Evolutionary conservation across 148 eudicot genomes (phyloP).

Genomic region (Silene conica): DNA sequence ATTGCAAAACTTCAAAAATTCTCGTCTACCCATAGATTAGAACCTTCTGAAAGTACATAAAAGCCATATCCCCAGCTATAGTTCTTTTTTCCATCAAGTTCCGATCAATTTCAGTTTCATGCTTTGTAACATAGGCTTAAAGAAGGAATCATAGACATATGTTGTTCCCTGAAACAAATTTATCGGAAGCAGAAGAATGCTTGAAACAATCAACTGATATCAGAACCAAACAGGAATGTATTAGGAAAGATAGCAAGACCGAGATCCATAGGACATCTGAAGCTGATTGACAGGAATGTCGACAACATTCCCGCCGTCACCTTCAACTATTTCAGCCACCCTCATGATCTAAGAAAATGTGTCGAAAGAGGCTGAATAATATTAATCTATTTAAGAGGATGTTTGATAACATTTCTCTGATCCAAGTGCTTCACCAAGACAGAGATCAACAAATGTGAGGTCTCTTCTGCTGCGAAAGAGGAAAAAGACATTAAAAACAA

Average conservation of each 20-base stretch:
- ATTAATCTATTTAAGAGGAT: constrained; percentile 59
- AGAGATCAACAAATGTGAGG: constrained; percentile 54
- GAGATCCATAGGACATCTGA: too few relatives aligned
- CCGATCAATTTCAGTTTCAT: constrained; percentile 90
- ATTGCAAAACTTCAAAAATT: constrained; percentile 76
- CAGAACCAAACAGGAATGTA: background rate
- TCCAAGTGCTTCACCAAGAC: constrained; percentile 83
- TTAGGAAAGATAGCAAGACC: too few relatives aligned
- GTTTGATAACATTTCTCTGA: constrained; percentile 65
- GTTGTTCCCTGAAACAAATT: constrained; percentile 65
- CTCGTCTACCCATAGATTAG: constrained; percentile 78
- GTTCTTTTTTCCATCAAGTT: constrained; percentile 73
- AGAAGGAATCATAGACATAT: constrained; percentile 85
- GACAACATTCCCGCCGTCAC: too few relatives aligned
- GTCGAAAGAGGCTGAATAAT: too few relatives aligned
- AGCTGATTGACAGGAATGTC: too few relatives aligned
- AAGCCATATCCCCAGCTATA: constrained; percentile 80
- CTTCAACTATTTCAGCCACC: too few relatives aligned
- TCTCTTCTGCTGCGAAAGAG: constrained; percentile 37
- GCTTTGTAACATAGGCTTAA: constrained; percentile 71
- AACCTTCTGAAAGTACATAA: constrained; percentile 64
- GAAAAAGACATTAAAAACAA: constrained; percentile 14
- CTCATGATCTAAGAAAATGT: too few relatives aligned
- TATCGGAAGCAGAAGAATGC: constrained; percentile 5
- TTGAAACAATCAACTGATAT: background rate